These are phyloP conservation scores for Buxus sempervirens DNA, from an alignment of 164 flowering plant genomes.

Conservation along the genomic window DNA sequence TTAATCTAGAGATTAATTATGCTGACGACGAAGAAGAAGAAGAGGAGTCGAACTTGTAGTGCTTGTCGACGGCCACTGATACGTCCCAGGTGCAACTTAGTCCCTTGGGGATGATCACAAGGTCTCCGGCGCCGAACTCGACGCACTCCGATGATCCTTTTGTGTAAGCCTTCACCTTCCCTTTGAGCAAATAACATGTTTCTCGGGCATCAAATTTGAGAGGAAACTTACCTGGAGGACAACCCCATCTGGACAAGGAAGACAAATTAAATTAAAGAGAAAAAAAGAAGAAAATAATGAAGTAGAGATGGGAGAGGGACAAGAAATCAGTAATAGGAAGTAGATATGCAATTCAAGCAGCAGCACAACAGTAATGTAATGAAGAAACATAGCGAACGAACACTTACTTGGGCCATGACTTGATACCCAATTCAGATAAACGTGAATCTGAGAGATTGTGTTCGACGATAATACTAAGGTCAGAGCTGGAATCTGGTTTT, in stretches of 20 bases:
- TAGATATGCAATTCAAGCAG: not conserved
- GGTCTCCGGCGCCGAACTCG: conserved; percentile 85
- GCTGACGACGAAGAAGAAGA: conserved; percentile 18
- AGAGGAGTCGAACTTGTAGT: conserved; percentile 65
- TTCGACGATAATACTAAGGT: conserved; percentile 56
- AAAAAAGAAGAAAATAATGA: conserved; percentile 9
- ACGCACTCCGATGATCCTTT: conserved; percentile 51
- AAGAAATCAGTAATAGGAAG: too few species aligned
- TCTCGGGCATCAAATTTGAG: conserved; percentile 81
- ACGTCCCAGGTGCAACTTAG: conserved; percentile 84
- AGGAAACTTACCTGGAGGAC: conserved; percentile 78
- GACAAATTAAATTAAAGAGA: too few species aligned
- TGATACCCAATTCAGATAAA: conserved; percentile 64
- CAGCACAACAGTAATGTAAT: not conserved
- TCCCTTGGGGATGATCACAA: conserved; percentile 38
- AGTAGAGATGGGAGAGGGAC: not conserved
- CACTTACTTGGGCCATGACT: conserved; percentile 89
- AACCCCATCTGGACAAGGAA: conserved; percentile 64
- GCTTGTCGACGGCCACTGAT: conserved; percentile 61
- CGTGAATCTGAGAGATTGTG: conserved; percentile 54
- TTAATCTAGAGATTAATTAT: not conserved
- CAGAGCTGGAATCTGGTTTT: conserved; percentile 9
- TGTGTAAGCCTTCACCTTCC: conserved; percentile 67
- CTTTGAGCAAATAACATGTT: conserved; percentile 76
- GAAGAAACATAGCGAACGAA: not conserved